phyloP scores from a whole-genome alignment of 495 filamentous ascomycete species.

The Bathelium albidoporum region DNA sequence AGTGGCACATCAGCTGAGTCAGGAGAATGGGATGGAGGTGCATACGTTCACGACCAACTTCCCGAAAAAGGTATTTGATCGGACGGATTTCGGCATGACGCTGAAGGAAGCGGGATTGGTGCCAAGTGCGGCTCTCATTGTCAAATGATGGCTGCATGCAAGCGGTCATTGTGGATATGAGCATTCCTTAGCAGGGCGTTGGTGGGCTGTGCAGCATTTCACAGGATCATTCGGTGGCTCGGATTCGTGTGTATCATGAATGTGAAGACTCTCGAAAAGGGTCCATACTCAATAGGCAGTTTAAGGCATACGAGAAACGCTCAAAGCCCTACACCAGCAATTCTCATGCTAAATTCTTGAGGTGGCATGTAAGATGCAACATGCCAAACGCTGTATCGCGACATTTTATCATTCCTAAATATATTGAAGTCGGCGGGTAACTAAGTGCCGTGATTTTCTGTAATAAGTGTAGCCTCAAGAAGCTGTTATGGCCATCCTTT shows the following conservation, averaged over 20 bases:
- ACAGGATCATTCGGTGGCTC: not conserved
- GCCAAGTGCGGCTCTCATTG: conserved; percentile 77
- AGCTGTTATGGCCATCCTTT: conserved; percentile 17
- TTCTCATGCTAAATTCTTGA: too few relatives aligned
- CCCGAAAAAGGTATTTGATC: conserved; percentile 71
- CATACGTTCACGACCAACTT: conserved; percentile 74
- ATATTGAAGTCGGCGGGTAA: too few relatives aligned
- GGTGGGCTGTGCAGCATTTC: conserved; percentile 1
- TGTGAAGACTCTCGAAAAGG: too few relatives aligned
- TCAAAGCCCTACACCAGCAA: too few relatives aligned
- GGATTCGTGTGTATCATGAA: not conserved
- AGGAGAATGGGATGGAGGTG: conserved; percentile 54
- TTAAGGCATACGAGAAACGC: too few relatives aligned
- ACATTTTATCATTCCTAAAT: too few relatives aligned
- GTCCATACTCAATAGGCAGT: too few relatives aligned
- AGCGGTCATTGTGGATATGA: not conserved
- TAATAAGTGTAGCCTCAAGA: not conserved
- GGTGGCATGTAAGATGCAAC: too few relatives aligned
- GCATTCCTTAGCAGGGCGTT: conserved; percentile 5
- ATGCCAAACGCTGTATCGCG: too few relatives aligned
- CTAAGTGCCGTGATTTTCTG: too few relatives aligned
- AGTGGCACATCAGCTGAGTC: conserved; percentile 62
- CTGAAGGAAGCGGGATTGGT: conserved; percentile 85
- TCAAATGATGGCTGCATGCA: conserved; percentile 38
- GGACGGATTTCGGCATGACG: conserved; percentile 76